Evolutionary conservation across 192 early-diverging fungal species (phyloP).

Genomic region (Chytriomyces hyalinus): DNA sequence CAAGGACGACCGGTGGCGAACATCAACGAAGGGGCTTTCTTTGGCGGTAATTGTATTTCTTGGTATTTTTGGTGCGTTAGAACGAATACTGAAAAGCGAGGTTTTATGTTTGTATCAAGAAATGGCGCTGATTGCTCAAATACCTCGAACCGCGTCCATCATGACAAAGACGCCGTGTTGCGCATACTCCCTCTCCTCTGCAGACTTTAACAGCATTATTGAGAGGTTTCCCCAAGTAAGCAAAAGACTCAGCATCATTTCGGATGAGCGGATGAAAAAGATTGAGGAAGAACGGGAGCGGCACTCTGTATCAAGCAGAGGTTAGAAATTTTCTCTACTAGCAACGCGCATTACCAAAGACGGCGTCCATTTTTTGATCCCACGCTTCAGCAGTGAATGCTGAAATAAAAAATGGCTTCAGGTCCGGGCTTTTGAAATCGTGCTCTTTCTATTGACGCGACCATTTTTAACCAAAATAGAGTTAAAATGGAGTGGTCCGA

Average conservation of each 20-base stretch:
- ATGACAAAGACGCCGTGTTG: background rate
- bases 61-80: background rate
- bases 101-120: conserved; percentile 3
- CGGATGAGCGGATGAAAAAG: background rate
- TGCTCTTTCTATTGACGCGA: too few species aligned
- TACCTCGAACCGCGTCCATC: conserved; percentile 21
- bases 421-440: too few species aligned
- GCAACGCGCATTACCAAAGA: too few species aligned
- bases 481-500: too few species aligned
- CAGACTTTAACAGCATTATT: conserved; percentile 7
- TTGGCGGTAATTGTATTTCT: conserved; percentile 5
- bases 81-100: background rate
- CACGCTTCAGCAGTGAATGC: too few species aligned
- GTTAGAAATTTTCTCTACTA: too few species aligned
- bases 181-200: background rate
- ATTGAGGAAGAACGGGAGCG: too few species aligned
- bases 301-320: too few species aligned
- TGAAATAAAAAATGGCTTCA: too few species aligned
- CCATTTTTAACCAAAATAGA: too few species aligned
- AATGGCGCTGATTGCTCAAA: conserved; percentile 13
- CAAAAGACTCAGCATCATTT: background rate
- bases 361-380: too few species aligned
- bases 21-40: conserved; percentile 13
- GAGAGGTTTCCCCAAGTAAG: conserved; percentile 10
- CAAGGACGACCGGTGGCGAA: background rate